Base-by-base conservation (phyloP, 768 basidiomycete genomes). In the Termitomyces sp. region DNA sequence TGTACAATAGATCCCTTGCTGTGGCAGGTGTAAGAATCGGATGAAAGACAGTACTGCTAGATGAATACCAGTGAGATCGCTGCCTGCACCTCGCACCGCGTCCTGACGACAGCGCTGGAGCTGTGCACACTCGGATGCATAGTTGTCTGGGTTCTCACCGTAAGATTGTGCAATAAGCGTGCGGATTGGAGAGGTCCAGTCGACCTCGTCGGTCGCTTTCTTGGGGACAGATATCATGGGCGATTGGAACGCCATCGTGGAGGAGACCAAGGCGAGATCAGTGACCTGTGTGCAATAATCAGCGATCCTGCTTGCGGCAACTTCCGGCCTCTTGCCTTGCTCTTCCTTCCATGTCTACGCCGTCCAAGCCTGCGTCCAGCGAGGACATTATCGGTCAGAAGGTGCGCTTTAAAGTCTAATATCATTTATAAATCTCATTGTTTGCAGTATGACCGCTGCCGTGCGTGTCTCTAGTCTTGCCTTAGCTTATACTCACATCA, bases 181-280 rank as follows among this genome's bases (percentile, higher is more conserved):
- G 33, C 89, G 85, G 62, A 98, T 91, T 2, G 94, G 91, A 0
- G 83, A 82, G 1, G 95, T 90, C 91, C 95, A 98, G 77, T 99
- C 97, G 30, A 96, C 95, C 65, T 98, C 96, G 16, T 93, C 89
- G 0, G 97, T 97, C n/a, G 83, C 78, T 80, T 99, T 99, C 78
- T 82, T 89, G 0, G 96, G 95, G 41, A 98, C 92, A 13, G 93
- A 83, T 62, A 96, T 88, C 82, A 93, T 89, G 13, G 94, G 94
- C 49, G 90, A 87, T 73, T 93, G 89, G 71, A 85, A 80, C 50
- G 88, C 82, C 87, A 90, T 90, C 13, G 44, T 50, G 52, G 36
- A 30, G n/a, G 40, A 36, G n/a, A 23, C 18, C 36, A 38, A 32
- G 18, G 35, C 8, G 35, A 10, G 5, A 40, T 54, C 28, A 54